Base-by-base conservation (phyloP, 106 monocot species). In the Acanthochlamys bracteata region DNA sequence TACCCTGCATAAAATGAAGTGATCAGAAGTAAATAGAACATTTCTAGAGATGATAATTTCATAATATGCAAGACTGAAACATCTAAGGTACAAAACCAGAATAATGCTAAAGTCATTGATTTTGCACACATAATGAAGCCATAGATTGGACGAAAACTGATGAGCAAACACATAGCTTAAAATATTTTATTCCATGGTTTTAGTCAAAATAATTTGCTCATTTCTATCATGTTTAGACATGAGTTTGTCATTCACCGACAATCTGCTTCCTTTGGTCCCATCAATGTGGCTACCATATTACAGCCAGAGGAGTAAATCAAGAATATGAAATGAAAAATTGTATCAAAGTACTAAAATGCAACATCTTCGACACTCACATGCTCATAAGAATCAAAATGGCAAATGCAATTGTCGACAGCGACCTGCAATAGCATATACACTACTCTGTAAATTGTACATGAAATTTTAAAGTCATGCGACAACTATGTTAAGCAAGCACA, bases 1-100 rank as follows among this genome's bases (percentile, higher is more conserved):
- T 79, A 98, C 67, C 63, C 98, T 98, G 88, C 20, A 75, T 54
- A 23, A 55, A 73, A 59, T 17, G 26, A 60, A 65, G 41, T 22
- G 39, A 74, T 55, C 41, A 70, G 40, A 63, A 62, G 20, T 3
- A 6, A 1, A 33, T 33, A 33, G 33, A 33, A 33, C 33, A 1
- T 33, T 33, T 6, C 33, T 33, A 33, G 33, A 33, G 33, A 33
- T 56, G 53, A 27, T n/a, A 47, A n/a, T 33, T 26, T 7, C 24
- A 24, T 59, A 25, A 59, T 59, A 33, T 4, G 26, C 12, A 17
- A 24, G 22, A 25, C 27, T 24, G 14, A 59, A 59, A 25, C 10
- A 9, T 59, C 0, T 6, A 59, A 59, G 59, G 59, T 59, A 33
- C 24, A 25, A 16, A 33, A 59, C 13, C 16, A 59, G 59, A 17